Evolutionary conservation across 202 grass and related monocot genomes (phyloP), one percentile per base, ranked within the genome.

Genomic region (Schoenoplectus tabernaemontani): DNA sequence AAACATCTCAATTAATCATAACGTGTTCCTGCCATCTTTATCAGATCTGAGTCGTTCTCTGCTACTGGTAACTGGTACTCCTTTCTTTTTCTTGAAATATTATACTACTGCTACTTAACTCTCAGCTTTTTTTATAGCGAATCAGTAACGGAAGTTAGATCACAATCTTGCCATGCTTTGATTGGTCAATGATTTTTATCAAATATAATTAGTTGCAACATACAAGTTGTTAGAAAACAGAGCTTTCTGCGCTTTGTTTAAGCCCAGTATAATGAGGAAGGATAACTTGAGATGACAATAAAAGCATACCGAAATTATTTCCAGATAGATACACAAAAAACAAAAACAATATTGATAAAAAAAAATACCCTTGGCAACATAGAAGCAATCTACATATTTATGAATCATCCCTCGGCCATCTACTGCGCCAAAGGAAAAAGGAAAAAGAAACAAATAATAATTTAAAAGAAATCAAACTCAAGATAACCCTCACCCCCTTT

Each of bases 391-490:
- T 72, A 72, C 9, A 10, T 26, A 48, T 48, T 48, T 46, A 72
- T 72, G 23, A 72, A 72, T 47, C 70, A 37, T 28, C 69, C 19
- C 70, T 72, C 43, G 17, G 9, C 39, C 4, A 44, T 51, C 13
- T 75, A 34, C 15, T 34, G 12, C 7, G 34, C 46, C 70, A 34
- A 54, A 74, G 43, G 7, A 80, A 66, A 82, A 51, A 53, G 59
- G 4, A 15, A 60, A 7, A 67, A 81, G 59, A 59, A 11, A 33
- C 2, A 1, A 47, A 77, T 65, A 78, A 63, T 82, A 28, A n/a
- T 16, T 70, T 96, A 96, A 80, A 96, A 96, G 87, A 90, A 96
- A 87, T 90, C 93, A 67, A 96, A 96, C 79, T 96, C 87, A 51
- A 96, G 80, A 83, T 96, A 96, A 73, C 59, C 79, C 53, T 96